These are phyloP conservation scores for Trichosporon faecale DNA, from an alignment of 1,284 basidiomycete species.

Conservation along the genomic window DNA sequence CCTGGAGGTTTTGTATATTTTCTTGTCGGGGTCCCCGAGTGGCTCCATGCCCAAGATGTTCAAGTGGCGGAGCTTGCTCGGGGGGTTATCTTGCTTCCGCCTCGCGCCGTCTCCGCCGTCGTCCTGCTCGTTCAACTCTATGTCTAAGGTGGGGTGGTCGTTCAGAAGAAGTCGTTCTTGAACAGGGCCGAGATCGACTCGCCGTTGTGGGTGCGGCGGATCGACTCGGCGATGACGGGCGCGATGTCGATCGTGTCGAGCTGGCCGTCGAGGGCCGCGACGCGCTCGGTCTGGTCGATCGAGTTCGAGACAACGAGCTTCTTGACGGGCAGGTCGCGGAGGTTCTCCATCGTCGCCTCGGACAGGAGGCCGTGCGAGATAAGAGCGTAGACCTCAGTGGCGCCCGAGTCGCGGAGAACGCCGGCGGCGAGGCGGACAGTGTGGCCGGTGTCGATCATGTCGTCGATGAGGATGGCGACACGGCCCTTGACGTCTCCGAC, in stretches of 20 bases:
- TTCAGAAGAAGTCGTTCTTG: constrained; percentile 37
- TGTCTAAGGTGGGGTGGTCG: not conserved
- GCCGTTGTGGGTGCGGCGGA: constrained; percentile 94
- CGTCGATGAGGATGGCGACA: constrained; percentile 91
- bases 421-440: constrained; percentile 82
- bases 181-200: constrained; percentile 50
- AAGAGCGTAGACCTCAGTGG: constrained; percentile 79
- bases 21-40: not conserved
- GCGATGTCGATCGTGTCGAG: constrained; percentile 73
- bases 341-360: constrained; percentile 72
- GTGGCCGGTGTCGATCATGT: constrained; percentile 95
- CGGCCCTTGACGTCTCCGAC: constrained; percentile 96
- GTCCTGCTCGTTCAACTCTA: constrained; percentile 4
- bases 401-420: constrained; percentile 83
- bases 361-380: constrained; percentile 90
- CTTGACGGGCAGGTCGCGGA: constrained; percentile 76
- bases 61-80: not conserved
- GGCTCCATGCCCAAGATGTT: not conserved
- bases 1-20: constrained; percentile 1
- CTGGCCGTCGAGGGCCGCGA: constrained; percentile 50
- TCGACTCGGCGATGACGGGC: constrained; percentile 89
- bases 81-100: not conserved
- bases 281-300: constrained; percentile 63
- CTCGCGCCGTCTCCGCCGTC: too few species aligned
- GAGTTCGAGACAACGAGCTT: constrained; percentile 84